A percentile compares a stretch with the other conserved stretches of the same genome.
Evolutionary conservation across 2,329 filamentous ascomycete genomes (phyloP).

Genomic region (Hypocreales sp.): DNA sequence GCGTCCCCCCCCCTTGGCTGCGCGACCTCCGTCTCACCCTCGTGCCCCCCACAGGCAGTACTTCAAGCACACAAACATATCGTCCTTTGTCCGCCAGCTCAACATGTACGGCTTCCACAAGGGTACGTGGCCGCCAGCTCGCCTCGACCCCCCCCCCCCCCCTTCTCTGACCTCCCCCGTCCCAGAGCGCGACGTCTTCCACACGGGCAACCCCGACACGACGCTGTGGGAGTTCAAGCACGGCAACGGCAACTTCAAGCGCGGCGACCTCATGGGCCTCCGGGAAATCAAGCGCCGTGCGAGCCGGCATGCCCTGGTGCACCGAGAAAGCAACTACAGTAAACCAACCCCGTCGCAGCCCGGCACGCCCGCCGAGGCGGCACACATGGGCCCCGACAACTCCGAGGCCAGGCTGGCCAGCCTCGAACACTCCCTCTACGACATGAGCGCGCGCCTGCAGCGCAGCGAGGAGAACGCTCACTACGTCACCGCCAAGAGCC

Average conservation of each 20-base stretch:
- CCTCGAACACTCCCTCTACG: slow-evolving; percentile 72
- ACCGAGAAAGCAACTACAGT: slow-evolving; percentile 72
- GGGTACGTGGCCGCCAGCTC: slow-evolving; percentile 37
- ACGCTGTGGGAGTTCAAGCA: slow-evolving; percentile 99
- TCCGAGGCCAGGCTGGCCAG: slow-evolving; percentile 58
- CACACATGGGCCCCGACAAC: slow-evolving; percentile 55
- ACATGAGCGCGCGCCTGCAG: slow-evolving; percentile 59
- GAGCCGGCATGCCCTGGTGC: slow-evolving; percentile 82
- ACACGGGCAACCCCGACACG: slow-evolving; percentile 83
- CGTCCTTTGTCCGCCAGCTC: slow-evolving; percentile 90
- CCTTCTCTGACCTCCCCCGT: background rate
- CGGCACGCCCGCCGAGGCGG: slow-evolving; percentile 70
- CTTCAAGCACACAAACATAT: slow-evolving; percentile 98
- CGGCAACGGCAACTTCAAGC: slow-evolving; percentile 91
- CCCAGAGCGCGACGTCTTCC: slow-evolving; percentile 92
- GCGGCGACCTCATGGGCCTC: slow-evolving; percentile 78
- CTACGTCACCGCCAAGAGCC: slow-evolving; percentile 66
- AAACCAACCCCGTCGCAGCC: slow-evolving; percentile 66
- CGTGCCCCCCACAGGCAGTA: slow-evolving; percentile 55
- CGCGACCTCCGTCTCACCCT: background rate
- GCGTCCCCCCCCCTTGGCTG: background rate
- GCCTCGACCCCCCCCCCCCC: background rate
- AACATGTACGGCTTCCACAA: slow-evolving; percentile 99
- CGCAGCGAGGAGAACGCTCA: slow-evolving; percentile 74
- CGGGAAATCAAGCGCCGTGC: slow-evolving; percentile 92